Conservation (phyloP, 23 red algal genomes). For the Gracilariopsis chorda region DNA sequence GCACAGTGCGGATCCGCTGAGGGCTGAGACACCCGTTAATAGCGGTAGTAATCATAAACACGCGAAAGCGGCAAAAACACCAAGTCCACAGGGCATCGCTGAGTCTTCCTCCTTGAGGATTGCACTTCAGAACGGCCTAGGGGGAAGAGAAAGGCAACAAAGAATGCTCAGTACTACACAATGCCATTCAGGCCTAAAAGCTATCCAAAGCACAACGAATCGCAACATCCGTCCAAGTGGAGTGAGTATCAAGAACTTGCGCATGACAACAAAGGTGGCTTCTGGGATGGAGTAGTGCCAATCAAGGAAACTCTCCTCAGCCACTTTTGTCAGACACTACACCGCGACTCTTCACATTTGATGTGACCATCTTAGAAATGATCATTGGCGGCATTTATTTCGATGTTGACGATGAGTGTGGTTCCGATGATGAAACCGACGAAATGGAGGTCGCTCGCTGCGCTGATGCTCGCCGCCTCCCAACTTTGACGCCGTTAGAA, state of each 20-base stretch:
- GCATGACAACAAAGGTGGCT: neutral
- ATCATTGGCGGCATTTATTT: neutral
- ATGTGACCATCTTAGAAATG: neutral
- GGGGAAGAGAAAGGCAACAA: neutral
- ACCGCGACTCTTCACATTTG: neutral
- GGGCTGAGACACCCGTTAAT: too few relatives aligned
- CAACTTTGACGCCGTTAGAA: neutral
- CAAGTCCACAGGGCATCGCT: too few relatives aligned
- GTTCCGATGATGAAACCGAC: neutral
- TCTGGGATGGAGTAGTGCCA: neutral
- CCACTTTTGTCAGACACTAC: neutral
- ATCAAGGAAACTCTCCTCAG: neutral
- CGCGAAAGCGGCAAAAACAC: too few relatives aligned
- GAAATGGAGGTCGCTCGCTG: neutral
- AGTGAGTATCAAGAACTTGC: neutral
- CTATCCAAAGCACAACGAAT: conserved; percentile 2
- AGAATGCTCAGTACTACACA: neutral
- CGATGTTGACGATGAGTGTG: neutral
- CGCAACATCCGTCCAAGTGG: conserved; percentile 1
- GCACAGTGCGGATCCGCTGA: too few relatives aligned
- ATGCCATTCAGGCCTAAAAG: conserved; percentile 1
- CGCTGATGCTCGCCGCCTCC: neutral
- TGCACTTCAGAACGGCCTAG: neutral
- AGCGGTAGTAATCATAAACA: too few relatives aligned
- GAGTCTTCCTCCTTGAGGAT: too few relatives aligned